Percentiles rank a stretch among this genome's conserved stretches.
Conservation (phyloP, 306 rosid species). For the Mimosa pudica region DNA sequence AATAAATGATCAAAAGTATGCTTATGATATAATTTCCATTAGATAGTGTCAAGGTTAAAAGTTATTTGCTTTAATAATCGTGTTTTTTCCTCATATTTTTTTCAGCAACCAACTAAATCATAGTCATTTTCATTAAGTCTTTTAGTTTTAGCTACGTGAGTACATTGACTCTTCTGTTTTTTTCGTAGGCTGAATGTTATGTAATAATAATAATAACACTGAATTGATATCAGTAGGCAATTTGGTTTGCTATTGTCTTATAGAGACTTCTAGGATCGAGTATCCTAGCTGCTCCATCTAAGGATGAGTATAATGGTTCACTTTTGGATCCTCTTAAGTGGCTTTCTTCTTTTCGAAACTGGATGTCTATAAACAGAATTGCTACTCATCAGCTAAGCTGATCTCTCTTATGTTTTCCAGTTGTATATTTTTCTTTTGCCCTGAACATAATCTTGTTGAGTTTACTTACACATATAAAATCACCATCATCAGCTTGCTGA, state of each 20-base stretch:
- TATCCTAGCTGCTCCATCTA: no score
- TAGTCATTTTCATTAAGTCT: background rate
- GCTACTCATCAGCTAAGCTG: background rate
- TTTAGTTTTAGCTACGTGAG: background rate
- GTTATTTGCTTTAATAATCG: background rate
- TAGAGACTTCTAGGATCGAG: no score
- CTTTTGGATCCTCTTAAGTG: no score
- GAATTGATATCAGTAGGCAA: no score
- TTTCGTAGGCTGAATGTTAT: no score
- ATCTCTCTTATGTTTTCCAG: background rate
- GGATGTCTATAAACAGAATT: background rate
- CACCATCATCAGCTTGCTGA: background rate
- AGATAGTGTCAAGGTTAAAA: background rate
- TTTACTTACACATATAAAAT: background rate
- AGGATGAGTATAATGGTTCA: no score
- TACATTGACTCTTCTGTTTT: background rate
- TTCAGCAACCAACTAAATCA: background rate
- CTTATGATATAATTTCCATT: background rate
- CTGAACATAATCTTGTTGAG: background rate
- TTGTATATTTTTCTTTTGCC: background rate
- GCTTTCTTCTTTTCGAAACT: background rate
- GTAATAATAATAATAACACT: no score
- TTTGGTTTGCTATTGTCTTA: no score
- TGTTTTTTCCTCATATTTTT: background rate
- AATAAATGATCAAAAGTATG: background rate